Percentiles rank a stretch among this genome's conserved stretches.
Conservation (phyloP, 371 early-diverging fungal species). For the Lichtheimia hyalospora region DNA sequence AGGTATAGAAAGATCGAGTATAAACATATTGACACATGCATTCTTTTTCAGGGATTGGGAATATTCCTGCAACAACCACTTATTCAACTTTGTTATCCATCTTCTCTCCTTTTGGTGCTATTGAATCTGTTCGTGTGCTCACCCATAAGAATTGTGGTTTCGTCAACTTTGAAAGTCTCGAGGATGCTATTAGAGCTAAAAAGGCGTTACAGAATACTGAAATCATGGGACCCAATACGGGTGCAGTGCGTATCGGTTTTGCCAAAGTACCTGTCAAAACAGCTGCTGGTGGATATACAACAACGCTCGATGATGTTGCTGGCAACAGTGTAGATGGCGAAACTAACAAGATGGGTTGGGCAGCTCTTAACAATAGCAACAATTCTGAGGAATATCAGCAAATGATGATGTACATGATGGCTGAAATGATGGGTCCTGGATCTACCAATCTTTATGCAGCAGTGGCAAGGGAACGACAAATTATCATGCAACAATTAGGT, state of each 20-base stretch:
- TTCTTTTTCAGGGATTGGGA: constrained; percentile 81
- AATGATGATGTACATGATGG: constrained; percentile 25
- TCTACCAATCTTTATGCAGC: constrained; percentile 28
- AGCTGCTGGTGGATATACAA: not conserved
- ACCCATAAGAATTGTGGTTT: constrained; percentile 98
- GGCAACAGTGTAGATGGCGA: not conserved
- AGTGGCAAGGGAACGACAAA: constrained; percentile 32
- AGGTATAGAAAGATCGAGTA: not conserved
- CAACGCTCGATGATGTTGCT: not conserved
- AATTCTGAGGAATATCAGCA: constrained; percentile 16
- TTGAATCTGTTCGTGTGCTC: constrained; percentile 93
- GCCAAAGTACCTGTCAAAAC: constrained; percentile 69
- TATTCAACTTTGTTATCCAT: constrained; percentile 72
- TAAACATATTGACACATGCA: not conserved
- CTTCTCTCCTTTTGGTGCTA: constrained; percentile 81
- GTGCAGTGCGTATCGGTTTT: constrained; percentile 83
- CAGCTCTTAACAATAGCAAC: not conserved
- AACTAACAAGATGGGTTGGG: not conserved
- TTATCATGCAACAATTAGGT: constrained; percentile 41
- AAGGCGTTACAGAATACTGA: constrained; percentile 87
- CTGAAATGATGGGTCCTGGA: constrained; percentile 15
- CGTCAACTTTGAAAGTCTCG: constrained; percentile 88
- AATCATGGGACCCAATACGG: constrained; percentile 77
- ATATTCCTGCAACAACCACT: constrained; percentile 82
- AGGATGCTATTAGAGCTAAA: constrained; percentile 89